Evolutionary conservation across 176 grass and related monocot species (phyloP).

Genomic region (Lolium rigidum): DNA sequence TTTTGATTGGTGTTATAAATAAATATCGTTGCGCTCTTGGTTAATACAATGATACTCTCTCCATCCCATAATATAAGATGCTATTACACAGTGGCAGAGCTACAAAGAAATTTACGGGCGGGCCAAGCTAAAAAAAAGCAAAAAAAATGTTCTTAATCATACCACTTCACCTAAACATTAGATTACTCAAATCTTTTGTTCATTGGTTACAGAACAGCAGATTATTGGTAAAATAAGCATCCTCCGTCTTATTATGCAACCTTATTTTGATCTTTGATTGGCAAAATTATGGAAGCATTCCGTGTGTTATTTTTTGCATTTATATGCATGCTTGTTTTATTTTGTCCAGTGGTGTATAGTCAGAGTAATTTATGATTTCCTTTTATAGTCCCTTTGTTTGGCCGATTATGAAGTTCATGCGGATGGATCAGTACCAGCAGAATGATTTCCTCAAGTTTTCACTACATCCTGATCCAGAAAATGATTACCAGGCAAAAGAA

Average conservation of each 20-base stretch:
- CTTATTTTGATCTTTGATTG: too few relatives aligned
- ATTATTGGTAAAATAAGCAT: too few relatives aligned
- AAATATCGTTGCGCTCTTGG: neutral
- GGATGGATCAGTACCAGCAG: slow-evolving; percentile 19
- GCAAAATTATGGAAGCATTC: neutral
- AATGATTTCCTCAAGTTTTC: slow-evolving; percentile 44
- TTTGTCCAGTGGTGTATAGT: neutral
- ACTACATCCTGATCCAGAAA: slow-evolving; percentile 59
- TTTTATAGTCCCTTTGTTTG: slow-evolving; percentile 51
- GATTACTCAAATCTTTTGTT: too few relatives aligned
- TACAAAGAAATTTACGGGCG: too few relatives aligned
- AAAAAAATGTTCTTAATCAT: too few relatives aligned
- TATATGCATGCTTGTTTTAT: neutral
- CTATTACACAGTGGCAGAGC: too few relatives aligned
- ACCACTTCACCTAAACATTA: too few relatives aligned
- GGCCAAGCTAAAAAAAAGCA: too few relatives aligned
- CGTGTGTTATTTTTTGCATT: neutral
- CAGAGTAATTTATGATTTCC: neutral
- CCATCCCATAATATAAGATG: too few relatives aligned
- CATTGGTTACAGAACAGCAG: too few relatives aligned
- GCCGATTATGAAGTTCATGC: slow-evolving; percentile 48
- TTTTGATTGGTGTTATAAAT: neutral
- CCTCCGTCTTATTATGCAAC: too few relatives aligned
- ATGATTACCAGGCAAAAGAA: slow-evolving; percentile 47
- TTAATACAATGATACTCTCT: neutral